phyloP scores from a whole-genome alignment of 2,329 filamentous ascomycete species.

The Penicillium sp. region DNA sequence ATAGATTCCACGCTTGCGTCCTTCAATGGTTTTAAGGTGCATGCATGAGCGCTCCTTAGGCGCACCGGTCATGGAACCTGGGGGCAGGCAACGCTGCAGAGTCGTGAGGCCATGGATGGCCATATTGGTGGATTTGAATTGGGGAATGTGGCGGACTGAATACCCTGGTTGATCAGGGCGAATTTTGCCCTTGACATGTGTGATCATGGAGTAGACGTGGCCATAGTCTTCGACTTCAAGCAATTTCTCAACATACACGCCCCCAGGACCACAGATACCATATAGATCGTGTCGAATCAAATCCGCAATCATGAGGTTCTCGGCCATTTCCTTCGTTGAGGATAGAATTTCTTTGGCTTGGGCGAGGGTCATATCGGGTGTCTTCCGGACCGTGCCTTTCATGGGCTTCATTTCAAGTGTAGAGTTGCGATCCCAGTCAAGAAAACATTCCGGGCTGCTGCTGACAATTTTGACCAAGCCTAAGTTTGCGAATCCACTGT shows the following conservation, averaged over 20 bases:
- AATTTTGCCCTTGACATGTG: slow-evolving; percentile 71
- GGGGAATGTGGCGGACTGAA: slow-evolving; percentile 32
- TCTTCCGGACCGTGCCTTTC: slow-evolving; percentile 93
- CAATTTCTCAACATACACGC: slow-evolving; percentile 72
- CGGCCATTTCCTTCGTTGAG: slow-evolving; percentile 84
- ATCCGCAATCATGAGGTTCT: slow-evolving; percentile 98
- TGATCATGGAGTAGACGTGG: slow-evolving; percentile 88
- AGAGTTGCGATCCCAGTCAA: slow-evolving; percentile 61
- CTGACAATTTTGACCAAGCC: slow-evolving; percentile 70
- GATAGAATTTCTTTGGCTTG: slow-evolving; percentile 72
- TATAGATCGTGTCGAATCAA: slow-evolving; percentile 92
- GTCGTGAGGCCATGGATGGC: slow-evolving; percentile 65
- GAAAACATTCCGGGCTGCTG: slow-evolving; percentile 86
- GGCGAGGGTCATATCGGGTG: slow-evolving; percentile 64
- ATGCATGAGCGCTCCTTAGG: slow-evolving; percentile 92
- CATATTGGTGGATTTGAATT: slow-evolving; percentile 34
- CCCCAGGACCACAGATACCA: slow-evolving; percentile 73
- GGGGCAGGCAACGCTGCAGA: slow-evolving; percentile 74
- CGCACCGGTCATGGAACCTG: slow-evolving; percentile 94
- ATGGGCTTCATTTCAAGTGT: slow-evolving; percentile 74
- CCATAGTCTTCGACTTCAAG: slow-evolving; percentile 89
- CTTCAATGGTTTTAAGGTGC: slow-evolving; percentile 71
- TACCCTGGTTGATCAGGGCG: slow-evolving; percentile 28
- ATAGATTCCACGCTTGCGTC: slow-evolving; percentile 68
- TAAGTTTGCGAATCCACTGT: slow-evolving; percentile 78